Evolutionary conservation across 139 green algal genomes (phyloP), one percentile per base, ranked within the genome.

Genomic region (Tetradesmus lagerheimii): DNA sequence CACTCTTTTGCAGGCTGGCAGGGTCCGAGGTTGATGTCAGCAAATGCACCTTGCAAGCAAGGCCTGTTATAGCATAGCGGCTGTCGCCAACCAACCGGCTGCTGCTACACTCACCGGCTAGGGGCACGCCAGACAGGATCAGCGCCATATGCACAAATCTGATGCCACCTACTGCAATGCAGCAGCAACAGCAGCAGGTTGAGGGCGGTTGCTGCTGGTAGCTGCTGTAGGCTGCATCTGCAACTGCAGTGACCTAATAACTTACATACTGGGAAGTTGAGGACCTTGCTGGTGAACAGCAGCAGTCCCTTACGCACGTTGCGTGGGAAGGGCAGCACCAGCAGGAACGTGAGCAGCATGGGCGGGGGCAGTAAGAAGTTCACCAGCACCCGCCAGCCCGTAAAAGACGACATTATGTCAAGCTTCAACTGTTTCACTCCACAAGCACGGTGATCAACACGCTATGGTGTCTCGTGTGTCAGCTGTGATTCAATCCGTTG

Each of bases 101-200:
- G 79, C 20, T 74, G 80, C 8, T 45, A 16, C 45, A 47, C 88
- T 84, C 38, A 91, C 88, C 88, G 15, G 89, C 41, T 2, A 92
- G 71, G 3, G 89, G 83, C 18, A 92, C 57, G 16, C 83, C 82
- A 37, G 89, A 80, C 74, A 89, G 41, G 12, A 86, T 9, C 12
- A 89, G 89, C 6, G 83, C 76, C 43, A 92, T 66, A 50, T 92
- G 82, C 43, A 92, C 89, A 35, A 92, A 81, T 50, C 85, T 89
- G 34, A 89, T 47, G 74, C 83, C 84, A 23, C 89, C 89, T 38
- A 90, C 66, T 89, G 83, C 74, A 50, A 57, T 80, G 74, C 74
- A 39, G 74, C 74, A 43, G 74, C 74, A 43, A 12, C 3, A 39
- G 74, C 74, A 38, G 12, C 25, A 80, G 6, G 16, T 45, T 31